Evolutionary conservation across 805 yeast genomes (phyloP), one percentile per base, ranked within the genome.

Genomic region (Saturnispora diversa): DNA sequence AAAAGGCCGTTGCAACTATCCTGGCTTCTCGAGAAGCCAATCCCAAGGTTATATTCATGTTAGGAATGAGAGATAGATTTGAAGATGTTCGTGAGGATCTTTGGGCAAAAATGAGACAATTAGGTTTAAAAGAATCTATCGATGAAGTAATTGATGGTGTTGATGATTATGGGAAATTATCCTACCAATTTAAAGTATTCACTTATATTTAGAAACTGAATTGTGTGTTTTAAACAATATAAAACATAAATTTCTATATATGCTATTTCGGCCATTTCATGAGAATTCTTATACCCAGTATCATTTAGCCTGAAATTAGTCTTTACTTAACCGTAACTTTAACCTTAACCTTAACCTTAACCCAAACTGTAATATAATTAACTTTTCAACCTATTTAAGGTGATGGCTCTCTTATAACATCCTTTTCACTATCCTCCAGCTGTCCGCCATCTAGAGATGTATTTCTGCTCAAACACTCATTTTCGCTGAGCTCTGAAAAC

Each of bases 161-260:
- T 41, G 98, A 90, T 54, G 97, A 88, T 55, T 88, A 86, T 66
- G 97, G 97, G 0, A 69, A 68, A 23, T 78, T 77, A 40, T 55
- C 65, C 20, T 88, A 78, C 52, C 58, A 75, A 30, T 75, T 72
- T 56, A 73, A 69, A 44, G 52, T 55, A 40, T 59, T 47, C 31
- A 44, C 40, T 16, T 52, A 27, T 23, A 13, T 20, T 24, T 24
- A 31, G 24, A 5, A 7, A 19, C 21, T 15, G 11, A 10, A 19
- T 15, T 19, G 19, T 10, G 11, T 11, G 10, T 31, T n/a, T 8
- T 17, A 31, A 21, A 15, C 12, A 11, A 13, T 26, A 17, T 26
- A 10, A 15, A 13, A 3, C 12, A 13, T 15, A 17, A 26, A n/a
- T n/a, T n/a, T n/a, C n/a, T n/a, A n/a, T n/a, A n/a, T n/a, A n/a